Evolutionary conservation across 345 rosid species (phyloP).

Genomic region (Ceriops zippeliana): DNA sequence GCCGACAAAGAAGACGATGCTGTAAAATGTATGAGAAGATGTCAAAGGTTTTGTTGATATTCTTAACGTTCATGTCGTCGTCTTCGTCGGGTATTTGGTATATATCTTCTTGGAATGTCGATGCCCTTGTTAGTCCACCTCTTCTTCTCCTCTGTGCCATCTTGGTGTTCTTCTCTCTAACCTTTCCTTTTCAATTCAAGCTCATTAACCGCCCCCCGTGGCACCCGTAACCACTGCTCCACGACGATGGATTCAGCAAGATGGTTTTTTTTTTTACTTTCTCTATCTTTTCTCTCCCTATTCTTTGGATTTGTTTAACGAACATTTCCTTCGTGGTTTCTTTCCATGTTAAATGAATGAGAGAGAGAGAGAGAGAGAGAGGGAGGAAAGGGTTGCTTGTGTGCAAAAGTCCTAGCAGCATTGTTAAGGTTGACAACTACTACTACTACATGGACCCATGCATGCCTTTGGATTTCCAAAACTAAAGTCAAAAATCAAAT

Average conservation of each 20-base stretch:
- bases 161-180: background rate
- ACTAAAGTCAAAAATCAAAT: background rate
- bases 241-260: background rate
- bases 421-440: too few relatives aligned
- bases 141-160: conserved; percentile 53
- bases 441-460: background rate
- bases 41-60: conserved; percentile 17
- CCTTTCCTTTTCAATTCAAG: too few relatives aligned
- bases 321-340: background rate
- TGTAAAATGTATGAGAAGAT: conserved; percentile 36
- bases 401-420: background rate
- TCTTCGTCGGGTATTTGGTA: conserved; percentile 26
- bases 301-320: background rate
- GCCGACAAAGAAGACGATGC: conserved; percentile 45
- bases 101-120: conserved; percentile 82
- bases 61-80: conserved; percentile 17
- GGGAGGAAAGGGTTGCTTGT: background rate
- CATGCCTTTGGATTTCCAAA: background rate
- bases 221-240: background rate
- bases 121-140: conserved; percentile 67
- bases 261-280: background rate
- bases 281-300: background rate
- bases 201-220: background rate
- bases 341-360: background rate
- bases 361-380: background rate